These are phyloP conservation scores for Ceratocystis cacaofunesta DNA, from an alignment of 2,329 filamentous ascomycete genomes.

Conservation along the genomic window DNA sequence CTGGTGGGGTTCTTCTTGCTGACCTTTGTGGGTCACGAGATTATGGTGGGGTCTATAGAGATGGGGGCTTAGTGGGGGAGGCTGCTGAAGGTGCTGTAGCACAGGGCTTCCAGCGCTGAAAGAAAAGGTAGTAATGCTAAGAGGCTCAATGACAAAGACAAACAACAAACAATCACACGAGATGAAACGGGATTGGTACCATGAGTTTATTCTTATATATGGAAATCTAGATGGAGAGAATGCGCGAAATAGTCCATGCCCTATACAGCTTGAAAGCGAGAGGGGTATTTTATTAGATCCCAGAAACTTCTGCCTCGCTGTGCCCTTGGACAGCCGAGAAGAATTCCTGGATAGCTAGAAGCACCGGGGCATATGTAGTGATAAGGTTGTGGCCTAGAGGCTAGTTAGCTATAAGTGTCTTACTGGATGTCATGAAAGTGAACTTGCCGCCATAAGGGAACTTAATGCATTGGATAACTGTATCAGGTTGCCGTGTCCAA, in stretches of 20 bases:
- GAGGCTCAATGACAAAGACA: not conserved
- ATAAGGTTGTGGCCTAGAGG: constrained; percentile 52
- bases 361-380: constrained; percentile 48
- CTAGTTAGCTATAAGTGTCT: not conserved
- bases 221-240: not conserved
- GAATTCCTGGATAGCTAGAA: constrained; percentile 48
- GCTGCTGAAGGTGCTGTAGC: not conserved
- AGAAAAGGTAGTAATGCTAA: not conserved
- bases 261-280: not conserved
- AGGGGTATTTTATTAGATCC: not conserved
- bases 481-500: constrained; percentile 31
- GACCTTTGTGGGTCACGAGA: not conserved
- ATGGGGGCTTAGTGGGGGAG: not conserved
- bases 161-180: not conserved
- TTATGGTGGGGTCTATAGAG: constrained; percentile 5
- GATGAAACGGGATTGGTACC: not conserved
- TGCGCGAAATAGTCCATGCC: not conserved
- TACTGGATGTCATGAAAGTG: not conserved
- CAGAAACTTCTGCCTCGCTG: not conserved
- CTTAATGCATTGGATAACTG: constrained; percentile 39
- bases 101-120: not conserved
- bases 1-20: constrained; percentile 2
- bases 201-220: not conserved
- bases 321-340: constrained; percentile 31
- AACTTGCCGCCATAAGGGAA: constrained; percentile 40